A percentile compares a stretch with the other conserved stretches of the same genome.
These are phyloP conservation scores for Aspergillus ustus DNA, from an alignment of 2,329 filamentous ascomycete genomes.

Conservation along the genomic window DNA sequence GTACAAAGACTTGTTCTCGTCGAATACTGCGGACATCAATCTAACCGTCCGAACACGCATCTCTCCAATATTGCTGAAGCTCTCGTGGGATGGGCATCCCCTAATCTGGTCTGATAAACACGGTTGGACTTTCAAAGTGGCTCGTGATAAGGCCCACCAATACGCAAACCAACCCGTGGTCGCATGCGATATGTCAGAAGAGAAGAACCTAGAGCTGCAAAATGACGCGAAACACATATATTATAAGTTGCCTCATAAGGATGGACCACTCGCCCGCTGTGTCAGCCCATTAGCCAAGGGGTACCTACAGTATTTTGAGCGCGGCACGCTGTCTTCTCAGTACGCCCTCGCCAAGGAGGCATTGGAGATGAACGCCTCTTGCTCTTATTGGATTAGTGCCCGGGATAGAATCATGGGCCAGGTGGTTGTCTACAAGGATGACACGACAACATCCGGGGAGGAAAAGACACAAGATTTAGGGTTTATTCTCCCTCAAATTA, in stretches of 20 bases:
- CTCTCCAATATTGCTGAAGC: constrained; percentile 78
- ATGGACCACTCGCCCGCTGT: constrained; percentile 84
- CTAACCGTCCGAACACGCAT: constrained; percentile 86
- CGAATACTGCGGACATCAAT: constrained; percentile 67
- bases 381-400: constrained; percentile 98
- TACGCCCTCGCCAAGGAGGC: constrained; percentile 92
- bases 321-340: constrained; percentile 82
- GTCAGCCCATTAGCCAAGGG: constrained; percentile 87
- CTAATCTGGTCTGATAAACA: constrained; percentile 91
- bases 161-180: constrained; percentile 75
- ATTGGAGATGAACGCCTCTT: constrained; percentile 96
- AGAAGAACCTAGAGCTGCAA: constrained; percentile 67
- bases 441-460: constrained; percentile 42
- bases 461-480: constrained; percentile 58
- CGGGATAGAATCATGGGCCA: constrained; percentile 92
- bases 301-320: constrained; percentile 89
- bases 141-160: constrained; percentile 61
- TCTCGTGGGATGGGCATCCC: constrained; percentile 88
- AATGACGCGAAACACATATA: constrained; percentile 71
- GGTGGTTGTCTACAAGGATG: constrained; percentile 84
- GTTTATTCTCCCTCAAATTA: constrained; percentile 91
- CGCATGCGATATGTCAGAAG: constrained; percentile 75
- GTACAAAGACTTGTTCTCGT: constrained; percentile 89
- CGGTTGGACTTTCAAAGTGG: constrained; percentile 90
- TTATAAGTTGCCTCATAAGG: constrained; percentile 96